phyloP scores from a whole-genome alignment of 768 basidiomycete species.

The Dictyophora rubrovolvata region DNA sequence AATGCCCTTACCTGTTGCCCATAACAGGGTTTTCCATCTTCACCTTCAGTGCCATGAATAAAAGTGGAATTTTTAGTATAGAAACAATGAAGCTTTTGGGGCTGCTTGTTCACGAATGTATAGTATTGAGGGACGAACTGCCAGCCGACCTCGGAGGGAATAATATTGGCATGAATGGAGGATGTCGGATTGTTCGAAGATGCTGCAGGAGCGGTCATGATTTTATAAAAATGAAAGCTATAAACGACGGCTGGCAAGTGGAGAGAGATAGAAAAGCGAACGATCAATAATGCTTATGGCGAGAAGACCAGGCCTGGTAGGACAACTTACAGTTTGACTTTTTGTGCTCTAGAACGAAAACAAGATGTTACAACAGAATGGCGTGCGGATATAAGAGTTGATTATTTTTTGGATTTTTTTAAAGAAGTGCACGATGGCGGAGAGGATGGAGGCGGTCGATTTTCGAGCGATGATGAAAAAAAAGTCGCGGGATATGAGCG shows the following conservation, averaged over 20 bases:
- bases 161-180: slow-evolving; percentile 47
- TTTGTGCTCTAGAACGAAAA: neutral
- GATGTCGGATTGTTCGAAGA: neutral
- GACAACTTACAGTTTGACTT: neutral
- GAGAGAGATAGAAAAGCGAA: neutral
- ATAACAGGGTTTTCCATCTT: slow-evolving; percentile 79
- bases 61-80: slow-evolving; percentile 98
- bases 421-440: neutral
- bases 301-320: neutral
- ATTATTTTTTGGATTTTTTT: neutral
- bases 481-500: neutral
- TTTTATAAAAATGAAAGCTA: neutral
- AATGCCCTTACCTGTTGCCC: slow-evolving; percentile 71
- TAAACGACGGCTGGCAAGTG: neutral
- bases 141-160: slow-evolving; percentile 96
- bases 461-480: neutral
- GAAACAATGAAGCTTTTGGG: slow-evolving; percentile 94
- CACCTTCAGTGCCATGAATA: slow-evolving; percentile 95
- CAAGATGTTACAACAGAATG: neutral
- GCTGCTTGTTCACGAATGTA: slow-evolving; percentile 97
- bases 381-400: neutral
- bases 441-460: neutral
- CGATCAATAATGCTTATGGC: neutral
- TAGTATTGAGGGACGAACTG: slow-evolving; percentile 99
- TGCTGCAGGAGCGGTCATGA: slow-evolving; percentile 3